phyloP scores from a whole-genome alignment of 176 grass and related monocot species.

The Aegilops speltoides region DNA sequence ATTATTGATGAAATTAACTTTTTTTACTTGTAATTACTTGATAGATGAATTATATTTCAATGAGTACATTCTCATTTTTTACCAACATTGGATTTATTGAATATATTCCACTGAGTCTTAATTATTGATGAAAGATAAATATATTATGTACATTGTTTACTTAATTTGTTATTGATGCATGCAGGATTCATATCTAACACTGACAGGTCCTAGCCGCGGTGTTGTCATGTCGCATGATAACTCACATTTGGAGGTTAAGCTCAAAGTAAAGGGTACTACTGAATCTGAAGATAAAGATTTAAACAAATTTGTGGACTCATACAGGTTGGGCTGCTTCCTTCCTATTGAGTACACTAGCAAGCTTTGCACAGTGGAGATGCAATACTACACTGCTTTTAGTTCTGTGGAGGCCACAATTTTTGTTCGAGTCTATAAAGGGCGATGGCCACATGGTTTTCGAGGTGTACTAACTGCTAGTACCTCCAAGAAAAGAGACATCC shows the following conservation, averaged over 20 bases:
- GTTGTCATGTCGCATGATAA: not conserved
- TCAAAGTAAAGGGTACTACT: not conserved
- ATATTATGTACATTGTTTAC: not conserved
- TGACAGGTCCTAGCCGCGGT: not conserved
- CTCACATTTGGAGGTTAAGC: not conserved
- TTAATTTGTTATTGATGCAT: not conserved
- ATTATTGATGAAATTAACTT: not conserved
- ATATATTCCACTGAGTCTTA: not conserved
- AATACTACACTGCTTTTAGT: not conserved
- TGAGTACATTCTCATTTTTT: not conserved
- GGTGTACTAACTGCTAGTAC: not conserved
- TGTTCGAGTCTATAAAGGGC: not conserved
- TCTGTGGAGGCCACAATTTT: not conserved
- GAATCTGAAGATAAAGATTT: not conserved
- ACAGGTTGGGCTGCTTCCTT: not conserved
- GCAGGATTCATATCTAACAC: slow-evolving; percentile 10
- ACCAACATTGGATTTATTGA: not conserved
- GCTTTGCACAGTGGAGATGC: not conserved
- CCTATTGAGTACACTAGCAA: not conserved
- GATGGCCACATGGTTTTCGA: not conserved
- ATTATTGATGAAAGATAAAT: too few species aligned
- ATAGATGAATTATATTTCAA: not conserved
- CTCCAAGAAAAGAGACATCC: not conserved
- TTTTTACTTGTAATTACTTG: not conserved
- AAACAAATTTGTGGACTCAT: not conserved